These are phyloP conservation scores for Aspergillus japonicus DNA, from an alignment of 2,329 filamentous ascomycete genomes.

Conservation along the genomic window DNA sequence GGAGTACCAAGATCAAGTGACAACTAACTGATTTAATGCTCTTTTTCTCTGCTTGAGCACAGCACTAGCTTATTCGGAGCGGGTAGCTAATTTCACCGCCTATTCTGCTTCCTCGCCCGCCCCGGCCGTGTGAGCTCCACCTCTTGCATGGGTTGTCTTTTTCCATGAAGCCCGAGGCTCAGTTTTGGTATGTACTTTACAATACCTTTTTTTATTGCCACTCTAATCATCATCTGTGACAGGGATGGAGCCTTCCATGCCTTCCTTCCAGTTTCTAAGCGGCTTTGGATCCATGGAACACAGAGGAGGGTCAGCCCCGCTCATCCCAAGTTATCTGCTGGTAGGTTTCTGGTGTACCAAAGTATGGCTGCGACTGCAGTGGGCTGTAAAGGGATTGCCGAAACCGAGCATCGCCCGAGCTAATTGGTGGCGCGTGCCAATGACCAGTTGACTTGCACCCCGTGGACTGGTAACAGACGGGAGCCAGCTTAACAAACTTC, in stretches of 20 bases:
- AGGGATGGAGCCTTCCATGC: conserved; percentile 2
- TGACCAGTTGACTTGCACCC: neutral
- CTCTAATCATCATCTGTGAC: conserved; percentile 5
- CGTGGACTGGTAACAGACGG: conserved; percentile 1
- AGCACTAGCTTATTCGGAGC: neutral
- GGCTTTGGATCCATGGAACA: conserved; percentile 19
- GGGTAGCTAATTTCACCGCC: conserved; percentile 2
- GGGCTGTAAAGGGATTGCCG: conserved; percentile 6
- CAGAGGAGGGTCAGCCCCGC: conserved; percentile 1
- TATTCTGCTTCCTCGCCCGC: neutral
- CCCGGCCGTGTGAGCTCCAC: conserved; percentile 5
- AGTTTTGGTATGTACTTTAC: neutral
- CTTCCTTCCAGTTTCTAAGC: conserved; percentile 11
- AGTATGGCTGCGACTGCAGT: neutral
- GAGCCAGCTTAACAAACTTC: neutral
- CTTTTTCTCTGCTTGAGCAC: neutral
- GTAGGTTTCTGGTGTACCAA: neutral
- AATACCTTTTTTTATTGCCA: conserved; percentile 9
- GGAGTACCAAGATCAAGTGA: neutral
- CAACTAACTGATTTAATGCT: too few species aligned
- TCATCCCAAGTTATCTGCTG: conserved; percentile 7
- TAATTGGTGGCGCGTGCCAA: conserved; percentile 2
- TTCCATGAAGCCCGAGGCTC: neutral
- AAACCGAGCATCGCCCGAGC: conserved; percentile 19
- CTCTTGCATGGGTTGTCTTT: neutral